These are phyloP conservation scores for Lachnellula cervina DNA, from an alignment of 2,329 filamentous ascomycete species.

Conservation along the genomic window DNA sequence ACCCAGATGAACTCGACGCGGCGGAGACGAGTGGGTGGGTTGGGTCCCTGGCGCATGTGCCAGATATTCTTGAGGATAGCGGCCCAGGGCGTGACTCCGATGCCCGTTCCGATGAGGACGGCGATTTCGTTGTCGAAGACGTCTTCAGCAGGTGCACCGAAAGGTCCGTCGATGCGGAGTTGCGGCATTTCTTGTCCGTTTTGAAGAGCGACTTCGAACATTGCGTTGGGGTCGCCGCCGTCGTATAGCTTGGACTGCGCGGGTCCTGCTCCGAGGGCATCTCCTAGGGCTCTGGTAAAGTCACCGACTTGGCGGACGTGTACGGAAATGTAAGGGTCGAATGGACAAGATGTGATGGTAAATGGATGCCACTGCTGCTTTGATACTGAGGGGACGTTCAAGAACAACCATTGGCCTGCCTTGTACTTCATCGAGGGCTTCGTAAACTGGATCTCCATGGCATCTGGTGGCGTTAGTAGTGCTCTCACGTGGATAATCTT, in stretches of 20 bases:
- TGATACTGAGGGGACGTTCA: constrained; percentile 87
- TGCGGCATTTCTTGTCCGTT: constrained; percentile 89
- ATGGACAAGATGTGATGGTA: constrained; percentile 97
- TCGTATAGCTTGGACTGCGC: constrained; percentile 89
- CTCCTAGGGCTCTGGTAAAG: constrained; percentile 89
- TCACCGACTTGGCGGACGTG: constrained; percentile 96
- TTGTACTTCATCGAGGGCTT: constrained; percentile 98
- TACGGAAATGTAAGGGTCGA: constrained; percentile 88
- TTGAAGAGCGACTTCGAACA: constrained; percentile 95
- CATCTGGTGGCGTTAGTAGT: constrained; percentile 52
- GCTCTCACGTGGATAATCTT: neutral
- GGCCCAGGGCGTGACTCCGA: constrained; percentile 83
- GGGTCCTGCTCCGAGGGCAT: constrained; percentile 85
- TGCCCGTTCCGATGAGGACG: constrained; percentile 79
- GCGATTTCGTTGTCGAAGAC: constrained; percentile 93
- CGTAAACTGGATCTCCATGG: constrained; percentile 93
- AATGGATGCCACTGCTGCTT: constrained; percentile 96
- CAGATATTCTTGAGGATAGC: constrained; percentile 95
- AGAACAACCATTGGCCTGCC: constrained; percentile 95
- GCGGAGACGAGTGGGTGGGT: constrained; percentile 81
- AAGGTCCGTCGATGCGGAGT: constrained; percentile 89
- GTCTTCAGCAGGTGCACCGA: constrained; percentile 94
- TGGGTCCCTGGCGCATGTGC: constrained; percentile 86
- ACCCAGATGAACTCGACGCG: constrained; percentile 99
- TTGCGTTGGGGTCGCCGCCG: constrained; percentile 83